Base-by-base conservation (phyloP, 2,329 filamentous ascomycete species). In the Rutstroemia sp. region DNA sequence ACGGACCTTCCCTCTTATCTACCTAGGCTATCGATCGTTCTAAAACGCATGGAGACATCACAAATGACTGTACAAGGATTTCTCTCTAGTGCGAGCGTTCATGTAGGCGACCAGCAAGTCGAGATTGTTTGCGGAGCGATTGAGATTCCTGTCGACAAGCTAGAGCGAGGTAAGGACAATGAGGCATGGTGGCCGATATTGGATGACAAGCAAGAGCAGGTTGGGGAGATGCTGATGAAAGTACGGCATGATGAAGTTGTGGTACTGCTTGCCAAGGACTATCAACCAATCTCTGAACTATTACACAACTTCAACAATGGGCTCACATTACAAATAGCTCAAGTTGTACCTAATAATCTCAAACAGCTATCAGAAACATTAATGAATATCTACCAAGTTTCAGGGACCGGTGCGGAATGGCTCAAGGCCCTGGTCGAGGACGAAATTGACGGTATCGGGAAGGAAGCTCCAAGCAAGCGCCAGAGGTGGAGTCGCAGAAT, bases 301-400 rank as follows among this genome's bases (percentile, higher is more conserved):
- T 76, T 99, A 27, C 91, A 96, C 66, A 83, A 85, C 5, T 96
- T 97, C 69, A 83, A 84, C 40, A 87, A 88, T 36, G 88, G 89
- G 0, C 75, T 99, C 56, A 96, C 92, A 0, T 78, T 89, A 39
- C 88, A 95, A 68, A 88, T 99, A 63, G 85, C 90, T 2, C 82
- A 88, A 46, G 82, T 88, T 56, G 78, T 96, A 54, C 87, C 90
- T 0, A 82, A 84, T 2, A 88, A 90, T 66, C 76, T 96, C 36
- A 87, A 87, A 53, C 80, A 83, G n/a, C 72, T 97, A 8, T 88
- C 91, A 2, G 92, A 96, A 68, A 84, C 88, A 27, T 82, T 97
- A 39, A 75, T 97, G 61, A 95, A 97, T 69, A 95, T 99, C 52
- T 99, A 92, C 66, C 94, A 99, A 68, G 92, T 95, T 3, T 92